phyloP scores from a whole-genome alignment of 257 asterid genomes.

The Fraxinus cuspidata region DNA sequence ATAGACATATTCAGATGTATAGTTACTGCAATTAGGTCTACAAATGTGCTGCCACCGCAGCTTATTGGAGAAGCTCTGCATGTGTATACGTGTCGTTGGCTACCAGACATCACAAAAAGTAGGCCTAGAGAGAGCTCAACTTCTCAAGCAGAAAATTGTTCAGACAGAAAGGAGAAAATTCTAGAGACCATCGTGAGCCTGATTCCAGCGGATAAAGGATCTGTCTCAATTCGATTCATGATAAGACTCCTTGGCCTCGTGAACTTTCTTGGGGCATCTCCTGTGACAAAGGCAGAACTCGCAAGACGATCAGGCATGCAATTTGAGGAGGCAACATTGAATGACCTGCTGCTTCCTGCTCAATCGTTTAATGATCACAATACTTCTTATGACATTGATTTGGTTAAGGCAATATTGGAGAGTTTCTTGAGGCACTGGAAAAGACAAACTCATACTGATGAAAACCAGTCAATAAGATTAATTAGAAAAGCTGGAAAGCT shows the following conservation, averaged over 20 bases:
- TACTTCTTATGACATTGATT: slow-evolving; percentile 40
- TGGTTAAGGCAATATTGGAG: slow-evolving; percentile 54
- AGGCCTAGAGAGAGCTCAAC: slow-evolving; percentile 31
- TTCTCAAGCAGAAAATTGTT: slow-evolving; percentile 31
- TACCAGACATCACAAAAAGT: slow-evolving; percentile 37
- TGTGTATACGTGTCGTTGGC: slow-evolving; percentile 71
- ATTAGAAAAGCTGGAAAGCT: slow-evolving; percentile 50
- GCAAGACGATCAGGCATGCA: slow-evolving; percentile 57
- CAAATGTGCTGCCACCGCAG: slow-evolving; percentile 53
- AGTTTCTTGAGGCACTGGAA: slow-evolving; percentile 60
- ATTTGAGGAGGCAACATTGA: slow-evolving; percentile 56
- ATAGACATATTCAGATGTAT: slow-evolving; percentile 68
- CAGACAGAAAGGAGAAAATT: slow-evolving; percentile 35
- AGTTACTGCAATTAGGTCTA: slow-evolving; percentile 53
- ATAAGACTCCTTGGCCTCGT: slow-evolving; percentile 52
- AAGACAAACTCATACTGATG: slow-evolving; percentile 38
- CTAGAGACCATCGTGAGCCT: slow-evolving; percentile 64
- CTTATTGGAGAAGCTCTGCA: slow-evolving; percentile 82
- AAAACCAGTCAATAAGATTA: slow-evolving; percentile 31
- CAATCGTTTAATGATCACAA: slow-evolving; percentile 20
- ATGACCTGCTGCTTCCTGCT: slow-evolving; percentile 50
- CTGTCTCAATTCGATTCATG: slow-evolving; percentile 68
- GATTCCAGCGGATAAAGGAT: slow-evolving; percentile 62
- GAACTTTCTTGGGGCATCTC: slow-evolving; percentile 45
- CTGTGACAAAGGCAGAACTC: slow-evolving; percentile 59